These are phyloP conservation scores for Sphaerostilbella broomeana DNA, from an alignment of 2,329 filamentous ascomycete species.

Conservation along the genomic window DNA sequence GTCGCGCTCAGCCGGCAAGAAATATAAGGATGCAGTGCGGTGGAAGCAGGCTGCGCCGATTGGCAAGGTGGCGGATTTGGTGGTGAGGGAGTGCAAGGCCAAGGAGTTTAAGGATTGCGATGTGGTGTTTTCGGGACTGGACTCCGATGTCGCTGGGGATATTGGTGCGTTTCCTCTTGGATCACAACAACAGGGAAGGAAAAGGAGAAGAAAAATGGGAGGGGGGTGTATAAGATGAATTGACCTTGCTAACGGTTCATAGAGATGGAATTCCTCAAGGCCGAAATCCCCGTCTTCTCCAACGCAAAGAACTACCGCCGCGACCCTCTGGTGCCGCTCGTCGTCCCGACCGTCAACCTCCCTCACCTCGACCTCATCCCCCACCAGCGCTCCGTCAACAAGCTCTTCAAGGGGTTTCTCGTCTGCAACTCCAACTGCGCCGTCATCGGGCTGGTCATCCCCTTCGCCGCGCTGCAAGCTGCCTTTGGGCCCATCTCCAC, in stretches of 20 bases:
- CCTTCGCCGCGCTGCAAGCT: constrained; percentile 82
- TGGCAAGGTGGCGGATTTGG: constrained; percentile 69
- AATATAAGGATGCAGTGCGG: constrained; percentile 85
- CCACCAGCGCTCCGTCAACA: constrained; percentile 71
- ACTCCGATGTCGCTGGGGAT: constrained; percentile 86
- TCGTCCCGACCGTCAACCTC: constrained; percentile 93
- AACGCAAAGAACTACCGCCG: constrained; percentile 97
- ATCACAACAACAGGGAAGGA: too few relatives aligned
- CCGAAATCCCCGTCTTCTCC: constrained; percentile 87
- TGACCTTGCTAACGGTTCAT: neutral
- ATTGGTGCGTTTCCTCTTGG: constrained; percentile 55
- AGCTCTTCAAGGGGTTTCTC: constrained; percentile 77
- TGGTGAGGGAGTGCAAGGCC: constrained; percentile 79
- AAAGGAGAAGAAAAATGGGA: neutral
- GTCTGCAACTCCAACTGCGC: constrained; percentile 99
- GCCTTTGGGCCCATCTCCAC: constrained; percentile 76
- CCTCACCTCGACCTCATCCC: constrained; percentile 79
- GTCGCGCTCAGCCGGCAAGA: constrained; percentile 82
- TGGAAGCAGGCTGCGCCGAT: constrained; percentile 93
- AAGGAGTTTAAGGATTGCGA: constrained; percentile 85
- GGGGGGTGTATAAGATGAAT: neutral
- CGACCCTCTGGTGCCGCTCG: constrained; percentile 82
- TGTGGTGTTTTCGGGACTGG: constrained; percentile 85
- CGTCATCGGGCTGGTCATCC: constrained; percentile 91
- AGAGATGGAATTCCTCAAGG: constrained; percentile 88